phyloP scores from a whole-genome alignment of 306 rosid genomes.

The Rosa persica region DNA sequence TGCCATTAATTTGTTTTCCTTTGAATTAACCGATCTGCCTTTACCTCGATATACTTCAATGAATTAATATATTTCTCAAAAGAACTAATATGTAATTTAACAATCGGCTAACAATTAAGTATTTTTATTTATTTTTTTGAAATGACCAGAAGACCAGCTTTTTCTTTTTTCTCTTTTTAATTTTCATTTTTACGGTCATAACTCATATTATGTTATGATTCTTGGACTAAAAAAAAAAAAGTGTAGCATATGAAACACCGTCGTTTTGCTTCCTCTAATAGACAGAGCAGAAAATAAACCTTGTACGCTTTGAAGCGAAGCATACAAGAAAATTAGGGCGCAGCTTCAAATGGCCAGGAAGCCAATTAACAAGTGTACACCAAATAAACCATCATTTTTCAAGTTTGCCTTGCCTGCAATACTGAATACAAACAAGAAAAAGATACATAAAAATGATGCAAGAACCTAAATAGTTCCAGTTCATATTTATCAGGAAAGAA shows the following conservation, averaged over 20 bases:
- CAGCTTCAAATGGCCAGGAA: neutral
- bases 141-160: no score
- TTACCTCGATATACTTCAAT: no score
- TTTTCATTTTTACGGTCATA: no score
- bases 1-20: no score
- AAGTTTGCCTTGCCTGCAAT: slow-evolving; percentile 86
- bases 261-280: neutral
- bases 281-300: neutral
- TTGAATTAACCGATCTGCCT: no score
- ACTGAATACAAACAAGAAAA: slow-evolving; percentile 37
- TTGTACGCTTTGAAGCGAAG: neutral
- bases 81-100: no score
- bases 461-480: slow-evolving; percentile 4
- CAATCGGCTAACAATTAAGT: no score
- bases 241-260: neutral
- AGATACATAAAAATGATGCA: neutral
- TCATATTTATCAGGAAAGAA: neutral
- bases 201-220: no score
- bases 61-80: no score
- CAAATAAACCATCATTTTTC: neutral
- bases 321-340: neutral
- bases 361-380: neutral
- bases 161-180: no score
- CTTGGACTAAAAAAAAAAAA: no score
- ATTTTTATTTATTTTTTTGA: no score